Base-by-base conservation (phyloP, 2,329 filamentous ascomycete species). In the Penicillium sp. region DNA sequence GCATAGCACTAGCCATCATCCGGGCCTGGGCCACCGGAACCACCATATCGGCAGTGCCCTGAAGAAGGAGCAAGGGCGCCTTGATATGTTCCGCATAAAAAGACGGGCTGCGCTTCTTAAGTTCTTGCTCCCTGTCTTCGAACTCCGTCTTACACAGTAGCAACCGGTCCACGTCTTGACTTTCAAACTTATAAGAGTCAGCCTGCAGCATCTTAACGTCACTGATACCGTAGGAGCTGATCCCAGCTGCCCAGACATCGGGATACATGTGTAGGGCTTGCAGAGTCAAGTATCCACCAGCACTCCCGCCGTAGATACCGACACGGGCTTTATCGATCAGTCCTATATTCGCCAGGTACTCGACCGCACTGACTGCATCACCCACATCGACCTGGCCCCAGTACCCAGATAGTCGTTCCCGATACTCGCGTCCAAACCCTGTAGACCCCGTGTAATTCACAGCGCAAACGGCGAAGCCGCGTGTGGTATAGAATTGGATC, bases 21-120 rank as follows among this genome's bases (percentile, higher is more conserved):
- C 71, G 64, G 2, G 77, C 77, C 58, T 85, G 81, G 13, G 72
- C 69, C n/a, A 77, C 60, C 0, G 80, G 80, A 13, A 83, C 81
- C 1, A 84, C 73, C 32, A 73, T 74, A 54, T 84, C 81, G 3
- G 65, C 65, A 2, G 69, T 70, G 0, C 80, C 81, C 18, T 82
- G 77, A 4, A 84, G 54, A n/a, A 85, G 62, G 28, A 82, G 60
- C 18, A 84, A 57, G 0, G 78, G 77, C 1, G 73, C 65, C 31
- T 63, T 65, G 44, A 80, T 77, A 42, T 69, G 67, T n/a, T 71
- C 65, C 0, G 73, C 76, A 42, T 75, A 69, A 37, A 69, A 71
- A 11, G 77, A 60, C 0, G 78, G 76, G 45, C 77, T 79, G 10
- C 77, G 64, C 35, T 75, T 73, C 3, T 59, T 61, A 34, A 72